These are phyloP conservation scores for Neofusicoccum kwambonambiense DNA, from an alignment of 2,329 filamentous ascomycete species.

Conservation along the genomic window DNA sequence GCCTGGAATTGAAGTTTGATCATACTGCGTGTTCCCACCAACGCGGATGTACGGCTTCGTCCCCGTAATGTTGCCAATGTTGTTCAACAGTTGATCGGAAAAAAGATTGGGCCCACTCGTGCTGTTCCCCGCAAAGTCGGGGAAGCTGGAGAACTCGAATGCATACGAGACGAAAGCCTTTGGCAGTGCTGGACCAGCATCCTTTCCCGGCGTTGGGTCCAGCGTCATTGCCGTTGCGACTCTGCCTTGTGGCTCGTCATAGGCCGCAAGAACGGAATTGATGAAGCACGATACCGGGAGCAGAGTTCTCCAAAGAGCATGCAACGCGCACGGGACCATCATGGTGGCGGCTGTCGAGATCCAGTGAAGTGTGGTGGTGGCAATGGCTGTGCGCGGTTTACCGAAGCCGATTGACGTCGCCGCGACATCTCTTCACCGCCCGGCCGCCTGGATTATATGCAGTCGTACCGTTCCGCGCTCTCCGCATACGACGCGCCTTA, in stretches of 20 bases:
- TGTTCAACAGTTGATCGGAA: constrained; percentile 60
- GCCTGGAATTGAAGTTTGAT: not conserved
- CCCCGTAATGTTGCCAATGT: constrained; percentile 54
- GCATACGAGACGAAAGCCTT: constrained; percentile 53
- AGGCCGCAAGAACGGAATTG: not conserved
- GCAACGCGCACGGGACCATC: not conserved
- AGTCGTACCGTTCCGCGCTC: not conserved
- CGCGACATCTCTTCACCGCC: not conserved
- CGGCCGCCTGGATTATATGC: not conserved
- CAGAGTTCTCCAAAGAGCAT: not conserved
- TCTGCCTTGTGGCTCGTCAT: not conserved
- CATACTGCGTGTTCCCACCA: constrained; percentile 63
- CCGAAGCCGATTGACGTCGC: not conserved
- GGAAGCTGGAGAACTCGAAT: constrained; percentile 54
- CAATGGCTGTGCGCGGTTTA: not conserved
- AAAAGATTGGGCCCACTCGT: constrained; percentile 56
- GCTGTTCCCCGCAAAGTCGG: constrained; percentile 55
- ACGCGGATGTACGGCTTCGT: constrained; percentile 61
- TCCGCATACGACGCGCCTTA: not conserved
- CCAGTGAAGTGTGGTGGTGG: not conserved
- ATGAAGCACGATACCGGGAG: not conserved
- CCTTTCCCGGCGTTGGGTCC: not conserved
- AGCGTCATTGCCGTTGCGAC: not conserved
- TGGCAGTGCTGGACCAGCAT: constrained; percentile 30
- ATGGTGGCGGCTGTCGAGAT: not conserved